Evolutionary conservation across 306 rosid species (phyloP), one percentile per base, ranked within the genome.

Genomic region (Castanospermum australe): DNA sequence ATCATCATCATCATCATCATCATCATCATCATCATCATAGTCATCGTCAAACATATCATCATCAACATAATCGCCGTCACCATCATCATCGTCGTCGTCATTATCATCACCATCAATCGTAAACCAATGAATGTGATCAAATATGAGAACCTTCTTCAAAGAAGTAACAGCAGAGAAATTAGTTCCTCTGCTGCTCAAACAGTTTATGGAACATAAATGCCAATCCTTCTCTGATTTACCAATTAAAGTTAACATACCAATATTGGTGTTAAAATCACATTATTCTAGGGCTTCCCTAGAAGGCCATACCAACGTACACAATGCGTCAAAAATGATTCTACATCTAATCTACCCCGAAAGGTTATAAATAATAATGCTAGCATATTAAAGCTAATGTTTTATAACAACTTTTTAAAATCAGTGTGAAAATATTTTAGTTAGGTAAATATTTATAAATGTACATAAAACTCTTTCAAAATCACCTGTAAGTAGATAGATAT

Each of bases 111-210:
- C 85, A 70, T 41, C 83, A 76, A 59, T 32, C 12, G 79, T 14
- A 83, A 86, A 88, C 91, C 94, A 89, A 71, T 6, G 71, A 67
- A 80, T 54, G 64, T 30, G 83, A 76, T 72, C 84, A 83, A 72
- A 84, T 73, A 73, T 36, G 79, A 33, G 61, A 83, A 85, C 94
- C 97, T 84, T 90, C 81, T 85, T 81, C 87, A 88, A 84, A 90
- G 80, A 89, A 81, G 86, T 83, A 83, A 85, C 87, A 84, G 92
- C 94, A 88, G 89, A 93, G 92, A 88, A 86, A 91, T 89, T 82
- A 89, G 92, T 77, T 87, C 88, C 93, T 88, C 93, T 84, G 92
- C 93, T 87, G 87, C 89, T 76, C 81, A 82, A 61, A 52, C 59
- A 79, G 83, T 64, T 65, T 59, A 59, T 48, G 71, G 75, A 86